These are phyloP conservation scores for Crithidia acanthocephali DNA, from an alignment of 208 protist species.

Conservation along the genomic window DNA sequence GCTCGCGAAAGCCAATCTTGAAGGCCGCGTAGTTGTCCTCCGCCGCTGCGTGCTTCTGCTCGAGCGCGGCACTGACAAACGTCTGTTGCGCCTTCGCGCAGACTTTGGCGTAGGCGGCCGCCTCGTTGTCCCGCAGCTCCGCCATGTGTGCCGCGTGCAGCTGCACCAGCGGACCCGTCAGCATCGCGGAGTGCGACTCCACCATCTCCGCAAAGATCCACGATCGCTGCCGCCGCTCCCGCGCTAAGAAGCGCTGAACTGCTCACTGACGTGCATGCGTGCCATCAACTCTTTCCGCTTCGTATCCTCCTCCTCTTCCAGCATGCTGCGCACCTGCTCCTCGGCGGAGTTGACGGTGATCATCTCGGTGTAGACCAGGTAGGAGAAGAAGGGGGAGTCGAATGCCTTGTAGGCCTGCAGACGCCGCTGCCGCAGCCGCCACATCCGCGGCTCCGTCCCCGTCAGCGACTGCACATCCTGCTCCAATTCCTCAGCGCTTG, in stretches of 20 bases:
- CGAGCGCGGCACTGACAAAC: conserved; percentile 6
- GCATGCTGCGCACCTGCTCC: conserved; percentile 22
- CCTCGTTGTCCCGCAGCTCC: conserved; percentile 12
- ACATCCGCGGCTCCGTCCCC: conserved; percentile 15
- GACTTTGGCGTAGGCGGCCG: not conserved
- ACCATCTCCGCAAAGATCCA: conserved; percentile 6
- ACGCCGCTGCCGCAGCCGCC: conserved; percentile 31
- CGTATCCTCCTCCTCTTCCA: conserved; percentile 18
- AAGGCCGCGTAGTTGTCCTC: not conserved
- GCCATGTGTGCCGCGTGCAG: conserved; percentile 21
- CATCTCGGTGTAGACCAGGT: conserved; percentile 45
- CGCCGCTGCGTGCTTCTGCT: conserved; percentile 7
- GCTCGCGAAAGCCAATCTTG: conserved; percentile 1
- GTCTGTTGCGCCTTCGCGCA: conserved; percentile 3
- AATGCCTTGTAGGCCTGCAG: conserved; percentile 32
- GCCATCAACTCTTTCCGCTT: conserved; percentile 7
- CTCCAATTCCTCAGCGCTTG: not conserved
- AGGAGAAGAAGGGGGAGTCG: conserved; percentile 59
- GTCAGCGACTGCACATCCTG: not conserved
- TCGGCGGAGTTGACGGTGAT: conserved; percentile 27
- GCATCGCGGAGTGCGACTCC: conserved; percentile 15
- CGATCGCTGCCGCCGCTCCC: conserved; percentile 10
- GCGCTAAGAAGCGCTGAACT: not conserved
- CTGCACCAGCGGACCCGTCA: conserved; percentile 12
- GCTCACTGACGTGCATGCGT: conserved; percentile 8